A percentile compares a stretch with the other conserved stretches of the same genome.
These are phyloP conservation scores for Chrysanthemum seticuspe DNA, from an alignment of 129 eudicot species.

Conservation along the genomic window DNA sequence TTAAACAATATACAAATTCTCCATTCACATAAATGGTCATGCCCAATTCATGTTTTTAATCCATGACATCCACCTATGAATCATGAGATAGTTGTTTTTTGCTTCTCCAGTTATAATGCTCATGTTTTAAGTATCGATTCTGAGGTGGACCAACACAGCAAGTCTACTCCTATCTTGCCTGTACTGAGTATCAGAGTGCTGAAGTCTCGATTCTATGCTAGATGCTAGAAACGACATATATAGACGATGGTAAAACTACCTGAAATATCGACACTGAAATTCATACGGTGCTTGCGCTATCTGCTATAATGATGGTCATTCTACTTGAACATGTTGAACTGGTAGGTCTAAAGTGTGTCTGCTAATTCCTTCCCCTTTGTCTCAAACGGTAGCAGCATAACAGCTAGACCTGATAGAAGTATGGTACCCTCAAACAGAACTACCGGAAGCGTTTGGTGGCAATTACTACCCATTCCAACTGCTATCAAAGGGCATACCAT, in stretches of 20 bases:
- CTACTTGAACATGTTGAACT: conserved; percentile 16
- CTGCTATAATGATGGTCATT: background rate
- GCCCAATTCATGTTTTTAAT: background rate
- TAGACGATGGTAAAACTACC: background rate
- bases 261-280: background rate
- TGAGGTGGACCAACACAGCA: background rate
- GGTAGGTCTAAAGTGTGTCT: conserved; percentile 26
- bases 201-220: too few relatives aligned
- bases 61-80: background rate
- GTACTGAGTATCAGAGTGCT: too few relatives aligned
- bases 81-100: too few relatives aligned
- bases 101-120: too few relatives aligned
- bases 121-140: too few relatives aligned
- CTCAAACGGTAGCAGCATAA: conserved; percentile 60
- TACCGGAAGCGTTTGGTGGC: conserved; percentile 59
- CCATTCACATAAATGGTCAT: background rate
- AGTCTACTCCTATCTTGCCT: too few relatives aligned
- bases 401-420: conserved; percentile 38
- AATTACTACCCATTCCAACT: conserved; percentile 52
- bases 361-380: conserved; percentile 51
- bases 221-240: too few relatives aligned
- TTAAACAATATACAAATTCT: background rate
- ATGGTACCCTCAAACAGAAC: conserved; percentile 49
- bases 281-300: too few relatives aligned
- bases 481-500: conserved; percentile 81